Conservation (phyloP, 148 eudicot species). For the Salicornia ramosissima region DNA sequence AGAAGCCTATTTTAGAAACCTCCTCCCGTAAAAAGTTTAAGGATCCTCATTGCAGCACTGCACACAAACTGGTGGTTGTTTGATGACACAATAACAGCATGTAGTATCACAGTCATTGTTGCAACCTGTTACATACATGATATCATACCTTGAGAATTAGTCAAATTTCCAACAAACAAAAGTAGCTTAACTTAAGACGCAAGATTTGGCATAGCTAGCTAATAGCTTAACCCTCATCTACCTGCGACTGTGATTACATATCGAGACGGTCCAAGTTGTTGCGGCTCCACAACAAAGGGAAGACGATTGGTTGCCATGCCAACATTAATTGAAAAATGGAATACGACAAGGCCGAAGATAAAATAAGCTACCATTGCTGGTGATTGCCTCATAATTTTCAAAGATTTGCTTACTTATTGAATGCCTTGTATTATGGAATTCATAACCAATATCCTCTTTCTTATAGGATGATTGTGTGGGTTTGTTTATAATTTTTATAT, state of each 20-base stretch:
- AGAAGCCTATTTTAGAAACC: too few relatives aligned
- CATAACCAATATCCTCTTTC: conserved; percentile 11
- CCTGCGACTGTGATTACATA: conserved; percentile 22
- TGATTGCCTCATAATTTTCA: conserved; percentile 10
- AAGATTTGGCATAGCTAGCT: too few relatives aligned
- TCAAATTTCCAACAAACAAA: not conserved
- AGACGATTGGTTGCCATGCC: conserved; percentile 18
- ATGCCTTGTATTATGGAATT: not conserved
- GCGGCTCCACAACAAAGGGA: conserved; percentile 10
- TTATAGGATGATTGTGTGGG: conserved; percentile 14
- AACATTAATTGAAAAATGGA: not conserved
- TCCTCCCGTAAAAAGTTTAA: conserved; percentile 2
- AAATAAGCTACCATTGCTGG: not conserved
- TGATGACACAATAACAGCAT: conserved; percentile 60
- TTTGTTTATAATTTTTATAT: not conserved
- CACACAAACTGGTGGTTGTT: conserved; percentile 53
- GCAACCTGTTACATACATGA: conserved; percentile 38
- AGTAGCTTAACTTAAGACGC: not conserved
- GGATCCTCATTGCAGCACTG: conserved; percentile 52
- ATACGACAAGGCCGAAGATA: not conserved
- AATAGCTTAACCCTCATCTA: not conserved
- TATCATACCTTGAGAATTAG: not conserved
- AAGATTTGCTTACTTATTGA: not conserved
- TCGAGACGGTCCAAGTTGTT: conserved; percentile 1
- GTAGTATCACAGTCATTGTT: conserved; percentile 54